These are phyloP conservation scores for Berkeleyomyces basicola DNA, from an alignment of 2,329 filamentous ascomycete species.

Conservation along the genomic window DNA sequence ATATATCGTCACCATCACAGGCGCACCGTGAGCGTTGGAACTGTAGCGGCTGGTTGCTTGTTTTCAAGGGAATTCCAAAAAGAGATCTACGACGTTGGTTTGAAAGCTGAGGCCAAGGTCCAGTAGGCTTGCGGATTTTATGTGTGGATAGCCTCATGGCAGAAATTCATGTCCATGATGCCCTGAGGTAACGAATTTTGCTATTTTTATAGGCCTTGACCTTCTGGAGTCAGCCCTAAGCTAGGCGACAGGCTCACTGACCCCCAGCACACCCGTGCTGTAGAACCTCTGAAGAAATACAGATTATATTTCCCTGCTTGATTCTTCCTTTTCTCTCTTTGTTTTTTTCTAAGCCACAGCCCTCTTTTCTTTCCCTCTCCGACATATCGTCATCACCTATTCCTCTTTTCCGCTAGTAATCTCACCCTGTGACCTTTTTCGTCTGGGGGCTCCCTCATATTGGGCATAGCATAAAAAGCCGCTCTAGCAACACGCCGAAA, in stretches of 20 bases:
- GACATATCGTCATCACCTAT: neutral
- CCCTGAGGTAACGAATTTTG: too few relatives aligned
- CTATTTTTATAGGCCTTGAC: too few relatives aligned
- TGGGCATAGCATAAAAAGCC: neutral
- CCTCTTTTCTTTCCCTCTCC: neutral
- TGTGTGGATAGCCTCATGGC: too few relatives aligned
- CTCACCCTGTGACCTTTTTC: neutral
- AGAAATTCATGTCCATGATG: too few relatives aligned
- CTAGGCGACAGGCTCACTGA: too few relatives aligned
- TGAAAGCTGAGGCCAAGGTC: neutral
- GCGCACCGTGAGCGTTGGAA: neutral
- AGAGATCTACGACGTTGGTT: neutral
- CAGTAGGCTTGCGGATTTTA: too few relatives aligned
- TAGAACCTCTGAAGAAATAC: too few relatives aligned
- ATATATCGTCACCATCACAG: slow-evolving; percentile 5
- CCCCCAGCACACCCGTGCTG: too few relatives aligned
- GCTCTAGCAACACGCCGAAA: neutral
- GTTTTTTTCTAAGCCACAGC: neutral
- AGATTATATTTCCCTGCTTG: too few relatives aligned
- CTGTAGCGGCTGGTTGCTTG: neutral
- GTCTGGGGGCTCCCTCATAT: neutral
- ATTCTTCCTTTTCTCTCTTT: neutral
- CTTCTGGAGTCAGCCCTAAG: too few relatives aligned
- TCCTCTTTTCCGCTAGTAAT: neutral
- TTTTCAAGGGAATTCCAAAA: neutral